phyloP scores from a whole-genome alignment of 495 filamentous ascomycete species.

The Penicillium ucsense region DNA sequence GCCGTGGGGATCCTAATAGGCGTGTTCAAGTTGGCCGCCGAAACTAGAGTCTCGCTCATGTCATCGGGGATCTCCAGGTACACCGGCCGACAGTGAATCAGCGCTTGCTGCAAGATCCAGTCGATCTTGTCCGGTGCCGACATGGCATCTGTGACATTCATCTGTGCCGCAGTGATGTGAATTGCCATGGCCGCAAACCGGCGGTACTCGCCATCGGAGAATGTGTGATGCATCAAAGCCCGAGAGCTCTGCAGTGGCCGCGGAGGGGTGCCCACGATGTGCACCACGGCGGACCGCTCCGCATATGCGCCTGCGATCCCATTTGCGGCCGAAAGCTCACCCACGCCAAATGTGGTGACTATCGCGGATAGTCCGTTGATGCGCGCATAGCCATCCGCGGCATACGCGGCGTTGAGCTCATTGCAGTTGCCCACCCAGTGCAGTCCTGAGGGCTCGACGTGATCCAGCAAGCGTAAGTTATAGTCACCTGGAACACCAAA shows the following conservation, averaged over 20 bases:
- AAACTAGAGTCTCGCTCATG: slow-evolving; percentile 26
- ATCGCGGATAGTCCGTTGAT: slow-evolving; percentile 63
- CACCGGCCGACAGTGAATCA: slow-evolving; percentile 32
- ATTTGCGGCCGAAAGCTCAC: slow-evolving; percentile 68
- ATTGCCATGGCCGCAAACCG: slow-evolving; percentile 28
- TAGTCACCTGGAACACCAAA: slow-evolving; percentile 70
- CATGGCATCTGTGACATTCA: slow-evolving; percentile 22
- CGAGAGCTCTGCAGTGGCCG: slow-evolving; percentile 21
- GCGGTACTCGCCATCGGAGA: slow-evolving; percentile 33
- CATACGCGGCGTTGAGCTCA: slow-evolving; percentile 68
- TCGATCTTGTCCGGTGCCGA: slow-evolving; percentile 33
- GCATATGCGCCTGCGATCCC: slow-evolving; percentile 63
- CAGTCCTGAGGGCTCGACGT: slow-evolving; percentile 49
- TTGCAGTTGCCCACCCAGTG: slow-evolving; percentile 58
- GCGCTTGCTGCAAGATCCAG: slow-evolving; percentile 23
- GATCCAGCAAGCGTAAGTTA: slow-evolving; percentile 61
- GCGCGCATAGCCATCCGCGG: slow-evolving; percentile 72
- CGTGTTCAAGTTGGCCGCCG: slow-evolving; percentile 12
- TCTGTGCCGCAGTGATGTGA: slow-evolving; percentile 31
- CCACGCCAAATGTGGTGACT: slow-evolving; percentile 73
- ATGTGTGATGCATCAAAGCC: slow-evolving; percentile 33
- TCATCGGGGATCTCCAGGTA: slow-evolving; percentile 37
- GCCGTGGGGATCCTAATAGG: slow-evolving; percentile 7
- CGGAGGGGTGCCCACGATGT: slow-evolving; percentile 59
- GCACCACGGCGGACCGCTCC: slow-evolving; percentile 68